Percentiles rank a stretch among this genome's conserved stretches.
Conservation (phyloP, 768 basidiomycete genomes). For the Mycena chlorophos region DNA sequence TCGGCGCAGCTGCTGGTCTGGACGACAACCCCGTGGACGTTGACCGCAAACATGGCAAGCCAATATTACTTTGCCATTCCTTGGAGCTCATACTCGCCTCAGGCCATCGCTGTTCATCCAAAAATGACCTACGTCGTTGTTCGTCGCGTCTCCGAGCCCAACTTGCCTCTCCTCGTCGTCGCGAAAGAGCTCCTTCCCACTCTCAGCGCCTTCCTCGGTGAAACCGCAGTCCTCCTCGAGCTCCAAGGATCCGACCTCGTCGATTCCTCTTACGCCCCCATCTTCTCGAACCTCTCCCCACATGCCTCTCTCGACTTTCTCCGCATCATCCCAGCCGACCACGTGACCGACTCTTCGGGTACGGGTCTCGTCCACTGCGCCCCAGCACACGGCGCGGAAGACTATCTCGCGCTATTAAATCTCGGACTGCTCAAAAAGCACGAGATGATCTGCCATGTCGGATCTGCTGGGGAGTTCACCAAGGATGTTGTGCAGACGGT, state of each 20-base stretch:
- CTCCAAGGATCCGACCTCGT: slow-evolving; percentile 54
- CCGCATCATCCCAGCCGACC: slow-evolving; percentile 63
- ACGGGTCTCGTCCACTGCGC: slow-evolving; percentile 96
- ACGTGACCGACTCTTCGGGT: slow-evolving; percentile 86
- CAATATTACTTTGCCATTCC: neutral
- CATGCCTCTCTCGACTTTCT: slow-evolving; percentile 30
- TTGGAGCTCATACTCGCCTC: slow-evolving; percentile 11
- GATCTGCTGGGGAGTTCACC: slow-evolving; percentile 72
- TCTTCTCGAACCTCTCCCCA: slow-evolving; percentile 49
- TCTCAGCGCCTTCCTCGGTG: slow-evolving; percentile 37
- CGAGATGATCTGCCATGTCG: slow-evolving; percentile 77
- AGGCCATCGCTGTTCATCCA: slow-evolving; percentile 89
- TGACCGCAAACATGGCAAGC: slow-evolving; percentile 90
- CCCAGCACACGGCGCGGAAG: slow-evolving; percentile 91
- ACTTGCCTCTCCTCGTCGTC: slow-evolving; percentile 41
- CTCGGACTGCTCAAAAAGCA: slow-evolving; percentile 50
- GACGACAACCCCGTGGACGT: slow-evolving; percentile 98
- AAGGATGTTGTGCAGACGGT: slow-evolving; percentile 56
- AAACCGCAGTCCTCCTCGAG: slow-evolving; percentile 36
- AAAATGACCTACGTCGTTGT: slow-evolving; percentile 69
- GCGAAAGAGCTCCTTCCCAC: slow-evolving; percentile 52
- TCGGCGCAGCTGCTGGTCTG: slow-evolving; percentile 72
- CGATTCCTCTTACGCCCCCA: slow-evolving; percentile 56
- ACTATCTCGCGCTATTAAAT: slow-evolving; percentile 75
- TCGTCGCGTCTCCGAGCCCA: slow-evolving; percentile 22